Base-by-base conservation (phyloP, 768 basidiomycete genomes). In the Phylloporus sp. region DNA sequence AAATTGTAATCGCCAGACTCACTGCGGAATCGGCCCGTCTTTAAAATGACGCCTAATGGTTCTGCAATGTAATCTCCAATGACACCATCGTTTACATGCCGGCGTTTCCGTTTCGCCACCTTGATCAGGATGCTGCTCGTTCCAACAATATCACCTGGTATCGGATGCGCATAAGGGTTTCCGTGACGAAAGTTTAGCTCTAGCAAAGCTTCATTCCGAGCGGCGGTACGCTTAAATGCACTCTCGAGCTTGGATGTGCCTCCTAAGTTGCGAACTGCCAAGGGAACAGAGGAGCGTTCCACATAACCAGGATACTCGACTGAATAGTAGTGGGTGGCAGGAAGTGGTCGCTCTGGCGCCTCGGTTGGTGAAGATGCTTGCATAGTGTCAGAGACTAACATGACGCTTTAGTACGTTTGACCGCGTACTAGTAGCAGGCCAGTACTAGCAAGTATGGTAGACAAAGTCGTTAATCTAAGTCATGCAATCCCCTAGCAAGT, bases 291-390 rank as follows among this genome's bases (percentile, higher is more conserved):
- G 1, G 76, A 64, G 4, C 76, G 69, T 13, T 76, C 70, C 48
- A 97, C 84, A 58, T 91, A 91, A 54, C 93, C 93, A 7, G 93
- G 93, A 71, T 93, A 95, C 68, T 97, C 94, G 54, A 95, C 75
- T 5, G 91, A 86, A 63, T 87, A 88, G 65, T 85, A 88, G 27
- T 81, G 74, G 6, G 75, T 73, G 29, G 78, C 72, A 20, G 85
- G 81, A 2, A 91, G 71, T 2, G 77, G 71, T 18, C 47, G 68
- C 34, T 73, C 69, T 15, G 68, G 70, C 0, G 77, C 78, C 32
- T 63, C 56, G n/a, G 50, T 45, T 31, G 63, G 54, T 10, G 53
- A 44, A 10, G 60, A 31, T 3, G 53, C 26, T 39, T 57, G 57
- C 29, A 47, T 31, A 5, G 15, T 16, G 50, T 56, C 39, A 60